These are phyloP conservation scores for Trichoderma guizhouense DNA, from an alignment of 2,329 filamentous ascomycete genomes.

Conservation along the genomic window DNA sequence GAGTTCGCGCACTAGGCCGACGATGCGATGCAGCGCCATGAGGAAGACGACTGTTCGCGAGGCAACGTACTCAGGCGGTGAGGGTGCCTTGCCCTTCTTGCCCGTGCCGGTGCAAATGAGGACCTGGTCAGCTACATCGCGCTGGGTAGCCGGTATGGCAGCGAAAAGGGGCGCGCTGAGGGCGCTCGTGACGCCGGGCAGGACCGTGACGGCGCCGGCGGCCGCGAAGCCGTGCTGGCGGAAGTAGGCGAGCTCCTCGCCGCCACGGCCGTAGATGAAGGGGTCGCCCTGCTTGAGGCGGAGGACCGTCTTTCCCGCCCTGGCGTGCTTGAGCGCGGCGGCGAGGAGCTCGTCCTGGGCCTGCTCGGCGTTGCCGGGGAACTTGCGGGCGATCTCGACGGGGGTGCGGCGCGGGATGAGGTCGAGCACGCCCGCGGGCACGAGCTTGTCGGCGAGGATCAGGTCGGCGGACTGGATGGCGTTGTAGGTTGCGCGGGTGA, in stretches of 20 bases:
- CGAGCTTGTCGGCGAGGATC: slow-evolving; percentile 82
- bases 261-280: slow-evolving; percentile 91
- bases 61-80: slow-evolving; percentile 73
- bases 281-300: slow-evolving; percentile 95
- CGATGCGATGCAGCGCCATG: slow-evolving; percentile 88
- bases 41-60: slow-evolving; percentile 86
- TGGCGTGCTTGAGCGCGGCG: slow-evolving; percentile 66
- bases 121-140: slow-evolving; percentile 86
- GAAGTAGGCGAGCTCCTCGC: slow-evolving; percentile 89
- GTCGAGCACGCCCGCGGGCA: slow-evolving; percentile 79
- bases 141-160: slow-evolving; percentile 80
- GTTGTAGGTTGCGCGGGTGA: slow-evolving; percentile 78
- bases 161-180: slow-evolving; percentile 86
- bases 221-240: slow-evolving; percentile 30
- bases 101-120: slow-evolving; percentile 96
- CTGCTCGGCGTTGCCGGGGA: slow-evolving; percentile 91
- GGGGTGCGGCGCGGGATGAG: slow-evolving; percentile 86
- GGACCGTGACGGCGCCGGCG: slow-evolving; percentile 64
- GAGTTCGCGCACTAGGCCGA: slow-evolving; percentile 68
- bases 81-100: slow-evolving; percentile 77
- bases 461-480: slow-evolving; percentile 72
- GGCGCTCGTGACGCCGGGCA: slow-evolving; percentile 89
- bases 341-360: slow-evolving; percentile 87
- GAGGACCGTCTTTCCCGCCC: slow-evolving; percentile 72
- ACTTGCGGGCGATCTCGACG: slow-evolving; percentile 92